Evolutionary conservation across 768 basidiomycete genomes (phyloP).

Genomic region (Podaxis pistillaris): DNA sequence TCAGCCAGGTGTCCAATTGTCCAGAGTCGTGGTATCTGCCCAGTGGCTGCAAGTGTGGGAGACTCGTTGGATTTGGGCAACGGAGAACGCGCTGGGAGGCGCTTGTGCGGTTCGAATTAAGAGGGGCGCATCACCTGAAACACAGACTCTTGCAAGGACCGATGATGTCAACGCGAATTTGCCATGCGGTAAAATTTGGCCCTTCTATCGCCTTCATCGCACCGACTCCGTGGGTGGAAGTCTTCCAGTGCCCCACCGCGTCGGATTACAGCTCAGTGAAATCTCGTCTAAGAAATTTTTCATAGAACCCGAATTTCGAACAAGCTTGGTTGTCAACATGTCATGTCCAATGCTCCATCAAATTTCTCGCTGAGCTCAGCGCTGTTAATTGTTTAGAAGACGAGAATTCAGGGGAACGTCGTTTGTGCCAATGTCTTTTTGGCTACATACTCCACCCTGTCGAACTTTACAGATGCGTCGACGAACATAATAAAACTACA

Average conservation of each 20-base stretch:
- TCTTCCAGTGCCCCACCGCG: neutral
- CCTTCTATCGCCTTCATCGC: slow-evolving; percentile 1
- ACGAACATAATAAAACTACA: neutral
- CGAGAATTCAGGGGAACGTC: neutral
- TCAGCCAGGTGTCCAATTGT: neutral
- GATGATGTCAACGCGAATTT: neutral
- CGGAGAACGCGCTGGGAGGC: neutral
- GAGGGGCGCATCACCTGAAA: neutral
- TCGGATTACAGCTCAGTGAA: neutral
- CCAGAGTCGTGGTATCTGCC: neutral
- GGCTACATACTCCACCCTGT: neutral
- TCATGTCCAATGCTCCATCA: neutral
- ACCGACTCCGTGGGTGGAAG: neutral
- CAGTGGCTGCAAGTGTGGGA: neutral
- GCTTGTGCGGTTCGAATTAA: neutral
- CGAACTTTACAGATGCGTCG: neutral
- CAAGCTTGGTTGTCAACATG: neutral
- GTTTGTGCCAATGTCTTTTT: neutral
- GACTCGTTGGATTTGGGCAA: neutral
- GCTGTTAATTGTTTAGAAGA: neutral
- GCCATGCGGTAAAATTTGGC: neutral
- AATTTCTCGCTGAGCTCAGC: neutral
- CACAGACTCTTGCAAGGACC: neutral
- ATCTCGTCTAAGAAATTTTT: neutral
- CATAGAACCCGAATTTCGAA: neutral